These are phyloP conservation scores for Komagataella pastoris DNA, from an alignment of 805 yeast species.

Conservation along the genomic window DNA sequence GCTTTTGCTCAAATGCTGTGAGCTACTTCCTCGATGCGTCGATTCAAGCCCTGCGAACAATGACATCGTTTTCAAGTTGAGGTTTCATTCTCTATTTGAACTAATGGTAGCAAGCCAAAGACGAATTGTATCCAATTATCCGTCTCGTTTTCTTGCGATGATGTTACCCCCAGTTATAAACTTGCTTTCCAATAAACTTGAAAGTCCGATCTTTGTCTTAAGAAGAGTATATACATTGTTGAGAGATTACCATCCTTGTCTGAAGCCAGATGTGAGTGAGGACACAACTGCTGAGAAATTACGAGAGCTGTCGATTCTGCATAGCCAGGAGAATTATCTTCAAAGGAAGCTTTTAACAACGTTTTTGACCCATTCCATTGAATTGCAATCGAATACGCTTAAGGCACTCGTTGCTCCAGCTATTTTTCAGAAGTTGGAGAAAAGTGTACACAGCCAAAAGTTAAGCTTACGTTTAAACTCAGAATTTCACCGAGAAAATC, in stretches of 20 bases:
- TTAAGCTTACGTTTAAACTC: neutral
- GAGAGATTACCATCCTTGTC: slow-evolving; percentile 42
- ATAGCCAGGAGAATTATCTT: slow-evolving; percentile 43
- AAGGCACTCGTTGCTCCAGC: neutral
- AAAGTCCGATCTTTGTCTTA: slow-evolving; percentile 19
- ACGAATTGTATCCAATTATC: slow-evolving; percentile 55
- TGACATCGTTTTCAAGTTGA: slow-evolving; percentile 28
- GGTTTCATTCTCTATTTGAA: slow-evolving; percentile 57
- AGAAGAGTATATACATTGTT: slow-evolving; percentile 54
- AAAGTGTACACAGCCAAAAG: slow-evolving; percentile 8
- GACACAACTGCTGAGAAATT: slow-evolving; percentile 16
- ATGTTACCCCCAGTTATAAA: slow-evolving; percentile 46
- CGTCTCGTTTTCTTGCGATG: slow-evolving; percentile 69
- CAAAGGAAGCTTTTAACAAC: slow-evolving; percentile 57
- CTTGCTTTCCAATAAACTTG: slow-evolving; percentile 11
- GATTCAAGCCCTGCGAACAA: slow-evolving; percentile 7
- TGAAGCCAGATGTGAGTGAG: slow-evolving; percentile 21
- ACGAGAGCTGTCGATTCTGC: slow-evolving; percentile 23
- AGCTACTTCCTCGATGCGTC: slow-evolving; percentile 25
- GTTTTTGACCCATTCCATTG: slow-evolving; percentile 40
- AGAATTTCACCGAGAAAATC: slow-evolving; percentile 7
- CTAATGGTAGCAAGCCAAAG: slow-evolving; percentile 43
- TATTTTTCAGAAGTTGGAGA: slow-evolving; percentile 2
- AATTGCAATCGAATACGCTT: slow-evolving; percentile 6
- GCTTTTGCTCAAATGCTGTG: slow-evolving; percentile 57